Conservation (phyloP, 2,329 filamentous ascomycete genomes). For the Xylaria sp. region DNA sequence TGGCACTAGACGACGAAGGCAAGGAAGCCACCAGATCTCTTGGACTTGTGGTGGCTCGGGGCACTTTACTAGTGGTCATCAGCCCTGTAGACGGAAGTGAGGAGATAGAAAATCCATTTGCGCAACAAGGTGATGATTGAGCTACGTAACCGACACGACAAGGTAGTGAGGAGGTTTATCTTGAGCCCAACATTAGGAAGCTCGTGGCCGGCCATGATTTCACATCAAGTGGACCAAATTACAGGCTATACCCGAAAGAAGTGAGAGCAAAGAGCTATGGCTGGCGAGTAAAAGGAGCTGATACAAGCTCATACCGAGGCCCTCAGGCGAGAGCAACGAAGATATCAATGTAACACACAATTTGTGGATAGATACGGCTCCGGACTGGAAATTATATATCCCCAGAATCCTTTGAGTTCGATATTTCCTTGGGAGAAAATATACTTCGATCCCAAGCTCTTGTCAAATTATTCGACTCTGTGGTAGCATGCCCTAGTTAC, state of each 20-base stretch:
- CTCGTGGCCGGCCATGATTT: neutral
- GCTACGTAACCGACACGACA: neutral
- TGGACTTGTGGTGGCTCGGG: conserved; percentile 88
- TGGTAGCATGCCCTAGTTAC: neutral
- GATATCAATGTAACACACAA: conserved; percentile 1
- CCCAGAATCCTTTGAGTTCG: neutral
- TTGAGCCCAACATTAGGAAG: neutral
- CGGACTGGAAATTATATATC: neutral
- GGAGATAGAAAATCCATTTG: conserved; percentile 94
- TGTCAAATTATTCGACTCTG: neutral
- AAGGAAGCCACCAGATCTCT: conserved; percentile 84
- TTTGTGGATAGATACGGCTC: neutral
- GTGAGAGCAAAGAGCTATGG: conserved; percentile 4
- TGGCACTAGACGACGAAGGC: conserved; percentile 84
- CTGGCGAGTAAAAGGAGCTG: neutral
- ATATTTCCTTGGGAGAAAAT: neutral
- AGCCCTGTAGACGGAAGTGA: conserved; percentile 95
- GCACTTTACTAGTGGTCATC: conserved; percentile 91
- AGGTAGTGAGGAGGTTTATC: conserved; percentile 12
- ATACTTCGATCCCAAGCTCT: neutral
- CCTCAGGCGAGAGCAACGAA: neutral
- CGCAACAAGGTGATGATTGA: conserved; percentile 75
- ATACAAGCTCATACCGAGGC: neutral
- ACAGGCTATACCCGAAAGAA: conserved; percentile 13
- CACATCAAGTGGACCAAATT: neutral